Evolutionary conservation across 2,329 filamentous ascomycete species (phyloP), one percentile per base, ranked within the genome.

Genomic region (Leptographium procerum): DNA sequence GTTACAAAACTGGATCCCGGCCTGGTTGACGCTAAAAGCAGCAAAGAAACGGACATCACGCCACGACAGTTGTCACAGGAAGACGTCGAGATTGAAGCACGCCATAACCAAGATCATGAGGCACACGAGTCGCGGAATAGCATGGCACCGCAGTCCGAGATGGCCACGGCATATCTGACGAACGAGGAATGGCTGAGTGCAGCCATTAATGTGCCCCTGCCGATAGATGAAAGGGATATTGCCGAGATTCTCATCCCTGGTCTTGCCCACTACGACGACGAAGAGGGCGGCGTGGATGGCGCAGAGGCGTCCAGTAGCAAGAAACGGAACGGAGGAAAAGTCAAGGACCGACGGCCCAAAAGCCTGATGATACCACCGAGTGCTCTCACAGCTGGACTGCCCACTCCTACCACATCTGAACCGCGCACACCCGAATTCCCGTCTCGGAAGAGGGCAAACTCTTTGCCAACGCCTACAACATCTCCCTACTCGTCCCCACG

Each of bases 231-330:
- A 40, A 79, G 84, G 53, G 89, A 95, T 66, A 73, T 92, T 9
- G 80, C 86, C 52, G 89, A 95, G 68, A 94, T 95, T 48, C 88
- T 94, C 66, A 80, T 90, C 51, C 87, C 88, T 4, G 87, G 87
- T 0, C 76, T 90, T 6, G 82, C 79, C 1, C 70, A 69, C 14
- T 79, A 84, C 59, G 84, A 89, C 58, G 84, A 86, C 16, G 86
- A 87, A 57, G 76, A 88, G 57, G 84, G 85, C 10, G 85, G 85
- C 55, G 75, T 75, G 13, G 85, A 86, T 56, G 75, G 74, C 2
- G 68, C 71, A 5, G 69, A 56, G 19, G 31, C 10, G 33, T 29
- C 16, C 48, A 43, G 33, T 13, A 55, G 48, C 36, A 45, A 34
- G 22, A 72, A 1, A 66, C 70, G 1, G 65, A 74, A 60, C 64